phyloP scores from a whole-genome alignment of 2,329 filamentous ascomycete species.

The Dryadomyces quercivorus region DNA sequence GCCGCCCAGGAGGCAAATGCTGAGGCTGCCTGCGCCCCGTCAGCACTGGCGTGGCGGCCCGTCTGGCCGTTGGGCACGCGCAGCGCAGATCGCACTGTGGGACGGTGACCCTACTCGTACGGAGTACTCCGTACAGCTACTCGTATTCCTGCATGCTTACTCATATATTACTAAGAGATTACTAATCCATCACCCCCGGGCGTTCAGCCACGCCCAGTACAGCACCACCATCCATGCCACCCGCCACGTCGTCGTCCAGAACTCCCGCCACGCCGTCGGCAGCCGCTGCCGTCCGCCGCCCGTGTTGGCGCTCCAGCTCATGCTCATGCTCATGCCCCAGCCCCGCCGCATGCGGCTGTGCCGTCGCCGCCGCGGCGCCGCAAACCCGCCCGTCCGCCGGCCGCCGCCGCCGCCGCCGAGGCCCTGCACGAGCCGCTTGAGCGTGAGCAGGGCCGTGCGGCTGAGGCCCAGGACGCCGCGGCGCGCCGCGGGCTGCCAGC shows the following conservation, averaged over 20 bases:
- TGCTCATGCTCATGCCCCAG: conserved; percentile 3
- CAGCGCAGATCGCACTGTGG: too few relatives aligned
- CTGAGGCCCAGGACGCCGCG: too few relatives aligned
- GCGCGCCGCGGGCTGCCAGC: conserved; percentile 10
- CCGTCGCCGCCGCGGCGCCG: not conserved
- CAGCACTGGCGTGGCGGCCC: too few relatives aligned
- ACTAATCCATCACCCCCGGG: conserved; percentile 30
- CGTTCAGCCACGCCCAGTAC: conserved; percentile 57
- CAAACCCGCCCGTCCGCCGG: not conserved
- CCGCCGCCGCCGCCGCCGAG: not conserved
- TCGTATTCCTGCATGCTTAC: too few relatives aligned
- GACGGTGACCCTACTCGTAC: too few relatives aligned
- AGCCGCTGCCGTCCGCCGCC: not conserved
- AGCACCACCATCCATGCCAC: conserved; percentile 50
- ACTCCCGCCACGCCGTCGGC: conserved; percentile 38
- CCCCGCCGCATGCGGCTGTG: conserved; percentile 19
- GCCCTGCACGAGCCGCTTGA: not conserved
- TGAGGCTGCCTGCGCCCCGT: too few relatives aligned
- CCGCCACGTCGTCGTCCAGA: conserved; percentile 47
- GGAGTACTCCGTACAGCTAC: too few relatives aligned
- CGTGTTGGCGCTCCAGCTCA: conserved; percentile 23
- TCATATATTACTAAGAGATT: not conserved
- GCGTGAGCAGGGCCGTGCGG: not conserved
- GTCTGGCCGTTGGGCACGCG: too few relatives aligned
- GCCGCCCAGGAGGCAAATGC: too few relatives aligned